Conservation (phyloP, 257 asterid species). For the Hygrophila difformis region DNA sequence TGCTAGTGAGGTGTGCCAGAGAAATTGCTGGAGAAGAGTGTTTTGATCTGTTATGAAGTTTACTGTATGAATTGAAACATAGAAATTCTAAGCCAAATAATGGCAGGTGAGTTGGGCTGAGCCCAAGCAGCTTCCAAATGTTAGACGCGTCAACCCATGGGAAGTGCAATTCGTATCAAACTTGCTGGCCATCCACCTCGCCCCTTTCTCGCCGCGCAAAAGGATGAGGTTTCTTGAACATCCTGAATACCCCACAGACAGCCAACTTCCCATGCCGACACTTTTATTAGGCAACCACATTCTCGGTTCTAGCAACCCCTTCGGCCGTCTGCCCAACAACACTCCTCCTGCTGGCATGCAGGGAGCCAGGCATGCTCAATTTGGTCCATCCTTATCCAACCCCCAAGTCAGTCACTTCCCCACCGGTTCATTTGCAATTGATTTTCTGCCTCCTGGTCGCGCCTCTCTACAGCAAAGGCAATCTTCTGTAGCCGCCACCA, state of each 20-base stretch:
- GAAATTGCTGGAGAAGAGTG: no score
- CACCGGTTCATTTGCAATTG: slow-evolving; percentile 34
- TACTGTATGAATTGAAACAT: no score
- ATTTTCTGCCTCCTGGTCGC: slow-evolving; percentile 32
- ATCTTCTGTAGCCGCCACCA: no score
- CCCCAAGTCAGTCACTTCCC: slow-evolving; percentile 40
- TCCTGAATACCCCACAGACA: slow-evolving; percentile 44
- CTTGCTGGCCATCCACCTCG: slow-evolving; percentile 57
- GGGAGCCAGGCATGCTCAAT: slow-evolving; percentile 98
- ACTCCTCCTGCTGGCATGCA: slow-evolving; percentile 98
- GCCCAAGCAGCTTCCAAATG: slow-evolving; percentile 82
- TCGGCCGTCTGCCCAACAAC: slow-evolving; percentile 49
- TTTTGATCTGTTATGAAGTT: no score
- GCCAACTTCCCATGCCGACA: slow-evolving; percentile 44
- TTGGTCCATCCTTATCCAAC: slow-evolving; percentile 55
- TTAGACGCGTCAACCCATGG: slow-evolving; percentile 88
- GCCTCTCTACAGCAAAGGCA: slow-evolving; percentile 21
- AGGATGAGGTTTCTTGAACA: slow-evolving; percentile 48
- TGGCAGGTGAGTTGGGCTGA: slow-evolving; percentile 49
- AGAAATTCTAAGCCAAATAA: no score
- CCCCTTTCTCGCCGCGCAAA: slow-evolving; percentile 68
- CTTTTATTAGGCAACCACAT: slow-evolving; percentile 7
- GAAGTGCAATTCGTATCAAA: slow-evolving; percentile 67
- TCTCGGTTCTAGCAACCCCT: slow-evolving; percentile 27
- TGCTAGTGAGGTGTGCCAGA: no score